Evolutionary conservation across 73 alveolate species (phyloP).

Genomic region (Paramecium octaurelia): DNA sequence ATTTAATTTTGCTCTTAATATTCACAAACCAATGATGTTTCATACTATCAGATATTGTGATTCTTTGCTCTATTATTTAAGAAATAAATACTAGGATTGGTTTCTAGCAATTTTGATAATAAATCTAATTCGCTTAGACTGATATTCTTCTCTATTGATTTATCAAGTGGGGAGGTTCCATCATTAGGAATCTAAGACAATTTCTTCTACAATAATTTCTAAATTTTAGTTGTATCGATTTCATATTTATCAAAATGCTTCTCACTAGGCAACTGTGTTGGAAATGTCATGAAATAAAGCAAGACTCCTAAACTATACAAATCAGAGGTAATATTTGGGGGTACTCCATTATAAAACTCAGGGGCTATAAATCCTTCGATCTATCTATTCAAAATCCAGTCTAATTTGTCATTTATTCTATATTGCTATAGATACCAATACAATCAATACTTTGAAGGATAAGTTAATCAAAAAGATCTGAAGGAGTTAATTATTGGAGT

Average conservation of each 20-base stretch:
- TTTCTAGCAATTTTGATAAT: background rate
- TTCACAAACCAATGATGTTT: conserved; percentile 44
- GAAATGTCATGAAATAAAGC: conserved; percentile 24
- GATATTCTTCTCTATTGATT: background rate
- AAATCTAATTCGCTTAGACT: conserved; percentile 13
- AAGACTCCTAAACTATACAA: conserved; percentile 37
- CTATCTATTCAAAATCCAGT: conserved; percentile 36
- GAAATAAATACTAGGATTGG: background rate
- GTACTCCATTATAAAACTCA: conserved; percentile 23
- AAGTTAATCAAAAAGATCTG: background rate
- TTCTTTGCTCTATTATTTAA: background rate
- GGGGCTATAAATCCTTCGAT: conserved; percentile 48
- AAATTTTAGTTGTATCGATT: background rate
- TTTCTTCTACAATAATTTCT: background rate
- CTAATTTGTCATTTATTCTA: conserved; percentile 17
- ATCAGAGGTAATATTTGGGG: conserved; percentile 30
- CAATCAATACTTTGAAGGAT: background rate
- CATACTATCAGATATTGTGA: background rate
- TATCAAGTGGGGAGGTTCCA: background rate
- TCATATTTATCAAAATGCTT: background rate
- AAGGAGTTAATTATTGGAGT: background rate
- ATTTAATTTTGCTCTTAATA: background rate
- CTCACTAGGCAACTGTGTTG: background rate
- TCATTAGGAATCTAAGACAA: background rate
- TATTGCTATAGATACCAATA: background rate